Conservation (phyloP, 257 asterid genomes). For the Solanum habrochaites region DNA sequence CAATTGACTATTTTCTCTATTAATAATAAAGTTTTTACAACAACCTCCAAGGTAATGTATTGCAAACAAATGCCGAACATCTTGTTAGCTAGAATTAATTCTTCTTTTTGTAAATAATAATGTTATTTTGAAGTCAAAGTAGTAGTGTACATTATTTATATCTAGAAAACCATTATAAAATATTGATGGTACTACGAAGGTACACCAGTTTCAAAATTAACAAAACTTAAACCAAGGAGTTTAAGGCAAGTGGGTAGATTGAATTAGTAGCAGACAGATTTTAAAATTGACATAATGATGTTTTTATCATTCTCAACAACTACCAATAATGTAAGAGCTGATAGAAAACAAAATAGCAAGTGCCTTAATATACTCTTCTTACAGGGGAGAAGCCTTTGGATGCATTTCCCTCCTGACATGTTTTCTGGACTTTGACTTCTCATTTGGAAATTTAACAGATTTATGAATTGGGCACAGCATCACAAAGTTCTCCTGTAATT, state of each 20-base stretch:
- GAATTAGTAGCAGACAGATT: not conserved
- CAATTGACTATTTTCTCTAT: not conserved
- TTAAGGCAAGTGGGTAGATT: not conserved
- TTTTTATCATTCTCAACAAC: not conserved
- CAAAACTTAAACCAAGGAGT: not conserved
- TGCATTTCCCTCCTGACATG: conserved; percentile 11
- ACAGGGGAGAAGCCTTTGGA: conserved; percentile 27
- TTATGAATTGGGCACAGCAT: conserved; percentile 82
- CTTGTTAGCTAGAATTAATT: not conserved
- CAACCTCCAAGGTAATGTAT: not conserved
- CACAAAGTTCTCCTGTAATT: conserved; percentile 50
- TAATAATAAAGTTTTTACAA: not conserved
- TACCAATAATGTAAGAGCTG: not conserved
- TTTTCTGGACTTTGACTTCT: conserved; percentile 36
- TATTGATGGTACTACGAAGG: not conserved
- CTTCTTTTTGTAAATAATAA: not conserved
- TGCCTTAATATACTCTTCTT: conserved; percentile 6
- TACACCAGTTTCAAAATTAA: not conserved
- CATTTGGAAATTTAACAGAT: conserved; percentile 57
- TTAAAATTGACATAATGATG: not conserved
- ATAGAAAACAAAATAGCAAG: not conserved
- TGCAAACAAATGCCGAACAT: not conserved
- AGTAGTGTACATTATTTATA: not conserved
- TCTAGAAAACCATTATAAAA: not conserved
- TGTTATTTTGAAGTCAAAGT: not conserved